Percentiles rank a stretch among this genome's conserved stretches.
These are phyloP conservation scores for Fusarium bulbicola DNA, from an alignment of 2,329 filamentous ascomycete genomes.

Conservation along the genomic window DNA sequence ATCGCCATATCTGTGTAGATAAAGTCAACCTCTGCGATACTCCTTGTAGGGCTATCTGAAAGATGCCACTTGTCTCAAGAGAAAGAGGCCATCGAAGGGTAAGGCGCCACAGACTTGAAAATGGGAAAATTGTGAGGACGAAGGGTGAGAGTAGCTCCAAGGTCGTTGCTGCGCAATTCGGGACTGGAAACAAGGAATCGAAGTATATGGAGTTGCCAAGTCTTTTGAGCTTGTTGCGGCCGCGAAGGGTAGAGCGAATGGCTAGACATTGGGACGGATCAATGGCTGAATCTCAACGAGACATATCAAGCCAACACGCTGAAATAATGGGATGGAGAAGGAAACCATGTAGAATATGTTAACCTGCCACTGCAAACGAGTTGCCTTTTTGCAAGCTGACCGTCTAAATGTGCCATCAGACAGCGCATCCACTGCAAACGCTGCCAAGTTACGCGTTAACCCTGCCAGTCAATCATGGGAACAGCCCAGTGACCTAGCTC, in stretches of 20 bases:
- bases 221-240: neutral
- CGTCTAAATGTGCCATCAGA: neutral
- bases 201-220: neutral
- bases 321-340: no score
- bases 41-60: rapidly evolving
- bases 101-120: neutral
- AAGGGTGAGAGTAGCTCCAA: neutral
- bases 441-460: neutral
- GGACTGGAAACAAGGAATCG: rapidly evolving
- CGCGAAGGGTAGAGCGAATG: neutral
- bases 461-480: neutral
- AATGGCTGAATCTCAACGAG: neutral
- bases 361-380: rapidly evolving
- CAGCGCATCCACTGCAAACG: neutral
- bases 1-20: no score
- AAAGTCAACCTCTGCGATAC: rapidly evolving
- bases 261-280: rapidly evolving
- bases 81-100: no score
- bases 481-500: no score
- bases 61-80: neutral
- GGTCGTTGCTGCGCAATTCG: rapidly evolving
- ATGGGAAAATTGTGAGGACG: no score
- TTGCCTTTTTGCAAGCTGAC: no score
- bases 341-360: rapidly evolving
- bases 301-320: neutral